Evolutionary conservation across 805 yeast genomes (phyloP).

Genomic region (Metschnikowia orientalis): DNA sequence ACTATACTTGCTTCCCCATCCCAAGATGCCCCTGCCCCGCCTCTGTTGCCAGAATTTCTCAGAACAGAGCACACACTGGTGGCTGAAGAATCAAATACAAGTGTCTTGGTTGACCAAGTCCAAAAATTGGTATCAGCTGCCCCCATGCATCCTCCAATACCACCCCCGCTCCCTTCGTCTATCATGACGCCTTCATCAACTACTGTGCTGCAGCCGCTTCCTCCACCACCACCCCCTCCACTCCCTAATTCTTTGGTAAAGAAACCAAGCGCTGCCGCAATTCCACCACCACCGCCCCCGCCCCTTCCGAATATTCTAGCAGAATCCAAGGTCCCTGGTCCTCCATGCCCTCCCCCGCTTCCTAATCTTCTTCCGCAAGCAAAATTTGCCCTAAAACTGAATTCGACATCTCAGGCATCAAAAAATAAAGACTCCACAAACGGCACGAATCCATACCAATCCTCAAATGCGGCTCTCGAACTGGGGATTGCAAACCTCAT

Average conservation of each 20-base stretch:
- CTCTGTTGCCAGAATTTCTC: neutral
- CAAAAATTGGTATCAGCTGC: too few species aligned
- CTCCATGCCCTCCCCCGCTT: conserved; percentile 21
- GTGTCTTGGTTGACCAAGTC: too few species aligned
- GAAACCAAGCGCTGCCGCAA: neutral
- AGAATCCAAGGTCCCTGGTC: conserved; percentile 1
- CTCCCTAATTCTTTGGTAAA: conserved; percentile 3
- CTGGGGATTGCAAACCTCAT: too few species aligned
- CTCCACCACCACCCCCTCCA: conserved; percentile 8
- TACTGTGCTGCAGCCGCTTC: conserved; percentile 1
- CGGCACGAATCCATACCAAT: too few species aligned
- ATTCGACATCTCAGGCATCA: neutral
- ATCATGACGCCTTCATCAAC: neutral
- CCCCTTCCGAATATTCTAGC: conserved; percentile 9
- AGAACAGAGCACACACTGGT: neutral
- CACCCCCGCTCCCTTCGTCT: conserved; percentile 9
- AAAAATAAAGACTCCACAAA: too few species aligned
- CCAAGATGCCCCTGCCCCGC: conserved; percentile 1
- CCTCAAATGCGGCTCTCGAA: too few species aligned
- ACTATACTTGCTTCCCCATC: too few species aligned
- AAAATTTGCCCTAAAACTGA: neutral
- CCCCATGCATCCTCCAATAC: conserved; percentile 5
- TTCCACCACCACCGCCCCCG: conserved; percentile 12
- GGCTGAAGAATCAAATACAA: too few species aligned
- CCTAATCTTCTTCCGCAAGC: conserved; percentile 7